Conservation (phyloP, 2,329 filamentous ascomycete species). For the Exophiala calicioides region DNA sequence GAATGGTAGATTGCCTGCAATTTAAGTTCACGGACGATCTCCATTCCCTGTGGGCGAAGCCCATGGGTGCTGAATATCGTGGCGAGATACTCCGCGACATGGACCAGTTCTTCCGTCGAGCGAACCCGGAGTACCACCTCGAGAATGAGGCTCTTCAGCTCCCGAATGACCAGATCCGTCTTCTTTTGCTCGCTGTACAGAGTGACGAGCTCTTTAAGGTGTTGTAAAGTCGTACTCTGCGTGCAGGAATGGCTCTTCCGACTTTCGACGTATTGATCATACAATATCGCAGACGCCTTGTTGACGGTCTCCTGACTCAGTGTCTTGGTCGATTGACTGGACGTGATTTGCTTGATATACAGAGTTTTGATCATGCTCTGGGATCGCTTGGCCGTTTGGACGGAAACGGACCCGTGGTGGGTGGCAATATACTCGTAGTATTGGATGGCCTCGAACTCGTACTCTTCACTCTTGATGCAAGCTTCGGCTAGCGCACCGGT, state of each 20-base stretch:
- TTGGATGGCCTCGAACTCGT: constrained; percentile 22
- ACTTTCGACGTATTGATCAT: constrained; percentile 24
- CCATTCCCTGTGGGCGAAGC: constrained; percentile 43
- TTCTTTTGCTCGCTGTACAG: constrained; percentile 40
- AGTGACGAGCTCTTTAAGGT: constrained; percentile 40
- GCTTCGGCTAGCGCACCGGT: constrained; percentile 43
- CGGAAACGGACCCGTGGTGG: constrained; percentile 8
- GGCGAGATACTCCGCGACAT: constrained; percentile 46
- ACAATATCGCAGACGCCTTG: constrained; percentile 10
- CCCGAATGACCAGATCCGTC: constrained; percentile 34
- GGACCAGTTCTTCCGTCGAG: constrained; percentile 35
- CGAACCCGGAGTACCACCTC: constrained; percentile 41
- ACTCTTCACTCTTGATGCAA: constrained; percentile 15
- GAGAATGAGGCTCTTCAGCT: constrained; percentile 35
- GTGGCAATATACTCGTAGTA: constrained; percentile 15
- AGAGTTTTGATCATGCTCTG: constrained; percentile 14
- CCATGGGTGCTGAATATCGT: constrained; percentile 48
- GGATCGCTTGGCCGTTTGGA: constrained; percentile 9
- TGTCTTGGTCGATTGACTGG: constrained; percentile 5
- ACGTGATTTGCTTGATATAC: constrained; percentile 18
- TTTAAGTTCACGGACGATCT: constrained; percentile 50
- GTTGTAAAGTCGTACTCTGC: constrained; percentile 41
- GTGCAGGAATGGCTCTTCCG: constrained; percentile 42
- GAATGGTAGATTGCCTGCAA: constrained; percentile 53
- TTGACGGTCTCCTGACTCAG: constrained; percentile 16